phyloP scores from a whole-genome alignment of 164 flowering plant species.

The Stephania yunnanensis region DNA sequence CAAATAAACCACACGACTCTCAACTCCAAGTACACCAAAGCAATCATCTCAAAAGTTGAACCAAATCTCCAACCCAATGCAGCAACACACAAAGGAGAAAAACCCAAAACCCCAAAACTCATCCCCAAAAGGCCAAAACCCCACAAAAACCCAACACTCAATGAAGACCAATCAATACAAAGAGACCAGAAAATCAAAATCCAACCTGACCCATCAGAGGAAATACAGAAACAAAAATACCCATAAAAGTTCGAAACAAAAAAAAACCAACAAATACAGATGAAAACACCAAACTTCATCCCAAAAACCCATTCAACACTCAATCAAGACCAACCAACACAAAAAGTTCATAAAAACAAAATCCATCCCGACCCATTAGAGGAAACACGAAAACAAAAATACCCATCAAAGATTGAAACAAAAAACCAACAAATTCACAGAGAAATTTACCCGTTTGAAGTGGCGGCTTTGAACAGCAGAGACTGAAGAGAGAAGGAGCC shows the following conservation, averaged over 20 bases:
- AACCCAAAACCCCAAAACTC: background rate
- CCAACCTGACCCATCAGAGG: background rate
- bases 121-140: background rate
- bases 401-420: background rate
- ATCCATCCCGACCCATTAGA: background rate
- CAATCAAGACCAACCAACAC: background rate
- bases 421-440: background rate
- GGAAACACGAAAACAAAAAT: background rate
- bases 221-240: background rate
- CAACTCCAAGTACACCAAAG: background rate
- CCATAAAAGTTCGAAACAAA: background rate
- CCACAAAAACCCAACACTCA: background rate
- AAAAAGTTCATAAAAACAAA: background rate
- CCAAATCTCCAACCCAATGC: background rate
- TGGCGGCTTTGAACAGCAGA: constrained; percentile 32
- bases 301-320: background rate
- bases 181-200: background rate
- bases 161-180: background rate
- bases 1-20: background rate
- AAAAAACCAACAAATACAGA: background rate
- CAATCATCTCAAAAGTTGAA: background rate
- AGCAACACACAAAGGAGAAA: background rate
- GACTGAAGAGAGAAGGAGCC: constrained; percentile 73
- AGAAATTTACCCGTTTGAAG: constrained; percentile 39
- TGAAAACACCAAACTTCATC: background rate